Evolutionary conservation across 768 basidiomycete species (phyloP), one percentile per base, ranked within the genome.

Genomic region (Postia placenta): DNA sequence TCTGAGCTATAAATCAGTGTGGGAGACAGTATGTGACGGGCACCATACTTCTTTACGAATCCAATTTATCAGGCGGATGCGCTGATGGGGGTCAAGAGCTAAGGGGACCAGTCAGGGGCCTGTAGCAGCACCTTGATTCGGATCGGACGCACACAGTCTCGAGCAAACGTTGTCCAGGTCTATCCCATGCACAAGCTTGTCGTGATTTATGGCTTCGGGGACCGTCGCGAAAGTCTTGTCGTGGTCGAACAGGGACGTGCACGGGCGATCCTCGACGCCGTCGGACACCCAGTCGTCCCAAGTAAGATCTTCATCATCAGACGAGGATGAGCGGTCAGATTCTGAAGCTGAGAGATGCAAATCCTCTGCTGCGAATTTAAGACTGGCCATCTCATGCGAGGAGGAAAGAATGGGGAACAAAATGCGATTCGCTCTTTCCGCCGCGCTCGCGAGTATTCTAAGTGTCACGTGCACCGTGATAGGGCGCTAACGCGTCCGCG

Each of bases 271-370:
- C 42, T 64, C 64, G 37, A 68, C 68, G 17, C 82, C 81, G 65
- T 89, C 87, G 14, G 85, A 86, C 11, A 79, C 70, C 88, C 87
- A 91, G 60, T 89, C 89, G 42, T 86, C 84, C 74, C 83, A 90
- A 46, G 73, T 82, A 53, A 86, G 70, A 33, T 89, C 84, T n/a
- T 69, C 58, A 17, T 62, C 60, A 9, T 52, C 60, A 35, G 54
- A 50, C 6, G 57, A 59, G 6, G 57, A 55, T 3, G 60, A 59
- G n/a, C 28, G 38, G 4, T 42, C 50, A 11, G 45, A 45, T 11
- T 42, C 38, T 25, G 35, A 3, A 15, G 26, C 37, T 30, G 25
- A 24, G 22, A 39, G 15, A 11, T n/a, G 36, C n/a, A 38, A 7
- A 5, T 47, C 15, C 5, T 33, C 30, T 6, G 23, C 25, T 3